Base-by-base conservation (phyloP, 2,329 filamentous ascomycete species). In the Trichoderma harzianum region DNA sequence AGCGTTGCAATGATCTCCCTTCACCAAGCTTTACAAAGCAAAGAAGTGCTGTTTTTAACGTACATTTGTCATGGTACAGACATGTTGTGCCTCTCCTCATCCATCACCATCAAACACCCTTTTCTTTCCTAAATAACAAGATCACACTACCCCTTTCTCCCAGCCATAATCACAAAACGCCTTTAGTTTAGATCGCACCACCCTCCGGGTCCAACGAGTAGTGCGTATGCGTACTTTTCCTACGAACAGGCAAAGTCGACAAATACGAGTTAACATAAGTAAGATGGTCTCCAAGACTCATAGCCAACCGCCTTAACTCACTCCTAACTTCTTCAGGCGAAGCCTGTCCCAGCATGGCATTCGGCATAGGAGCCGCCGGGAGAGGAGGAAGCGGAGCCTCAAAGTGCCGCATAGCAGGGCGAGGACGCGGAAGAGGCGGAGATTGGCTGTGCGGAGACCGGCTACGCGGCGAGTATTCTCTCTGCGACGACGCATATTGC, bases 261-360 rank as follows among this genome's bases (percentile, higher is more conserved):
- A 87, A 78, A 69, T 84, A 85, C 47, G 80, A 79, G 43, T 86
- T 85, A 16, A 84, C 83, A 28, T 84, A 75, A 12, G 80, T 82
- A 5, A 87, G 78, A 69, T 87, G 85, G n/a, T 86, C 85, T 7
- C 83, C 80, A 3, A 87, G 78, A 70, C 82, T 84, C 78, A 84
- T 84, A 16, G 86, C 83, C 72, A 89, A 80, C 21, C 84, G 82
- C 10, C 86, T 83, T 73, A 89, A 81, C 74, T 85, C 82, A 71
- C 85, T 83, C 57, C 85, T 85, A 24, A 87, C 85, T 62, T 88
- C 87, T 28, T 85, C 84, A 5, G 82, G 78, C 0, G 85, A 84
- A 0, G 86, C 86, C 36, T 84, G 82, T 3, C 86, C 86, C 76
- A 89, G 87, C 82, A 90, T 85, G 53, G 88, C 86, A 66, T 83